Conservation (phyloP, 345 rosid genomes). For the Mangifera indica region DNA sequence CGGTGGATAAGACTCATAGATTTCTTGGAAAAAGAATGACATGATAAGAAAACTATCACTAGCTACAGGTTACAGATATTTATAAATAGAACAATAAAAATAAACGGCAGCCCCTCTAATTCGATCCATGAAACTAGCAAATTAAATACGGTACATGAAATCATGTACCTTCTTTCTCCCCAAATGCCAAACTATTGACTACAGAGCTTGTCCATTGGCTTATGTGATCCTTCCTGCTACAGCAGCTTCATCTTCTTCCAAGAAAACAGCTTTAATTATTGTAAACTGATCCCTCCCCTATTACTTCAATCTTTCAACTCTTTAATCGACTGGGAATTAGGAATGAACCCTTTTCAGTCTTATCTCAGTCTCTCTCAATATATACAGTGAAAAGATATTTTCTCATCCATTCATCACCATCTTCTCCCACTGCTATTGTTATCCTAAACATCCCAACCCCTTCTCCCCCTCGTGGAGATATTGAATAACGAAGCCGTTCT, state of each 20-base stretch:
- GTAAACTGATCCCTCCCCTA: conserved; percentile 14
- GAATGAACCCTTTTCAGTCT: conserved; percentile 6
- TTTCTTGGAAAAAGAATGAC: conserved; percentile 27
- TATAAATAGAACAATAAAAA: background rate
- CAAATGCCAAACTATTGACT: background rate
- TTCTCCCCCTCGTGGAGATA: conserved; percentile 28
- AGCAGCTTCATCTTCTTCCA: background rate
- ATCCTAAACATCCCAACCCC: conserved; percentile 12
- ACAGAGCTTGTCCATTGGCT: background rate
- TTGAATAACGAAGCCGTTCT: conserved; percentile 20
- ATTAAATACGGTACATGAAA: background rate
- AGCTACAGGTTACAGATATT: conserved; percentile 19
- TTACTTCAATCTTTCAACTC: conserved; percentile 10
- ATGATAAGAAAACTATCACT: background rate
- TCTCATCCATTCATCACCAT: conserved; percentile 1
- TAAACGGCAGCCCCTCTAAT: background rate
- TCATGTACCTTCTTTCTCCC: conserved; percentile 14
- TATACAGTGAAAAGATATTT: conserved; percentile 14
- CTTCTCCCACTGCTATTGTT: conserved; percentile 9
- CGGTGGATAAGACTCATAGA: conserved; percentile 13
- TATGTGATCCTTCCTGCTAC: background rate
- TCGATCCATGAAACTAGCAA: conserved; percentile 2
- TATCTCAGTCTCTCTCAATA: background rate
- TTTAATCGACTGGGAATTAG: background rate
- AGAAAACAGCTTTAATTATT: background rate